Evolutionary conservation across 805 yeast genomes (phyloP).

Genomic region (Wickerhamiella occidentalis): DNA sequence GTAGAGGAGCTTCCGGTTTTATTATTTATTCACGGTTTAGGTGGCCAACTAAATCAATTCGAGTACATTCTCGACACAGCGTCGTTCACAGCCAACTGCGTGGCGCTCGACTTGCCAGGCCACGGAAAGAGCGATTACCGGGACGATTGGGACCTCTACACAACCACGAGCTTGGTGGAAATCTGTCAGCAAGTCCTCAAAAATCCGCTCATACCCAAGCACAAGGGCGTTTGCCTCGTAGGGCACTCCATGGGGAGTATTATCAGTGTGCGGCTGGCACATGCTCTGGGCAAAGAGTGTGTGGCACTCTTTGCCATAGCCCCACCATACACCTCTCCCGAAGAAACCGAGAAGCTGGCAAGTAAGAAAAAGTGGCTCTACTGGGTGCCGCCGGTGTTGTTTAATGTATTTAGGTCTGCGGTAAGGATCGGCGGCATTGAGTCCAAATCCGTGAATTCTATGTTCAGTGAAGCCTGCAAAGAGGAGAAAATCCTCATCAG

Average conservation of each 20-base stretch:
- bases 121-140: constrained; percentile 42
- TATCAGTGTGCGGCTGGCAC: constrained; percentile 34
- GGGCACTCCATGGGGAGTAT: constrained; percentile 13
- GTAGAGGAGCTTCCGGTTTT: constrained; percentile 38
- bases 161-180: constrained; percentile 15
- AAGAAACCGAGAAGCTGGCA: constrained; percentile 10
- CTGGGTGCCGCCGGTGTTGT: constrained; percentile 29
- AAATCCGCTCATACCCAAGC: constrained; percentile 33
- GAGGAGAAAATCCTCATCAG: constrained; percentile 35
- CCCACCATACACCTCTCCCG: not conserved
- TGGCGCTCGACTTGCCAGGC: constrained; percentile 78
- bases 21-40: constrained; percentile 73
- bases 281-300: constrained; percentile 18
- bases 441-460: constrained; percentile 49
- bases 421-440: constrained; percentile 54
- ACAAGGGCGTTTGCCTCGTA: constrained; percentile 44
- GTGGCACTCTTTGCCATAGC: constrained; percentile 1
- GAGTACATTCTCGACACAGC: constrained; percentile 56
- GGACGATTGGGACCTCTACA: constrained; percentile 26
- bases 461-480: constrained; percentile 31
- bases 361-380: constrained; percentile 19
- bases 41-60: constrained; percentile 81
- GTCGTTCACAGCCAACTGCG: constrained; percentile 47
- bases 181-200: constrained; percentile 16
- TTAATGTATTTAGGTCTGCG: constrained; percentile 43